Conservation (phyloP, 139 green algal species). For the Yamagishiella unicocca region DNA sequence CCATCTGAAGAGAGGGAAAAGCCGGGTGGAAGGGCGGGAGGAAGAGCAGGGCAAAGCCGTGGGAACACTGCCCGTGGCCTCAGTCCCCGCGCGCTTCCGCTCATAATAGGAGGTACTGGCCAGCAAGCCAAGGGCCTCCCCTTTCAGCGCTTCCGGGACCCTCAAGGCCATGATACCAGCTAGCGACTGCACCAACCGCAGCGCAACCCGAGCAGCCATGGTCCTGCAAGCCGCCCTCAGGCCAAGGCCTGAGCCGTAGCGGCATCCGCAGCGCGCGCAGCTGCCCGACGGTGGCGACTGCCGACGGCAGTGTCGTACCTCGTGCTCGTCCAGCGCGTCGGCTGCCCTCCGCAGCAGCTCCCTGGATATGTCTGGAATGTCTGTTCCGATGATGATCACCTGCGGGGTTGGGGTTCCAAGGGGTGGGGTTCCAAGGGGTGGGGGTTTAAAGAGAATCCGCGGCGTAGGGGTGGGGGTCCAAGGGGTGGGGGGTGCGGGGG, state of each 20-base stretch:
- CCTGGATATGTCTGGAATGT: constrained; percentile 73
- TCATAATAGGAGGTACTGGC: neutral
- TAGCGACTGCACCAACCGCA: too few species aligned
- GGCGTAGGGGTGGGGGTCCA: neutral
- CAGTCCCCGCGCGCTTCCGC: too few species aligned
- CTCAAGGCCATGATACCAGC: too few species aligned
- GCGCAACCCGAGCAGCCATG: too few species aligned
- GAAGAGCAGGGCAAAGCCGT: neutral
- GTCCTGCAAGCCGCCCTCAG: too few species aligned
- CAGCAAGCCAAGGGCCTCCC: too few species aligned
- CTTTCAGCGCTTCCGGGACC: too few species aligned
- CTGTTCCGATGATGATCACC: constrained; percentile 74
- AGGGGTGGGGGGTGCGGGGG: constrained; percentile 12
- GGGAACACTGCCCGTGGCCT: neutral
- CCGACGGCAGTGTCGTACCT: neutral
- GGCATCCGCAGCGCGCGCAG: too few species aligned
- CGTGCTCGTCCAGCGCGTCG: constrained; percentile 28
- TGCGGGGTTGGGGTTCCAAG: neutral
- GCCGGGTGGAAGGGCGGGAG: neutral
- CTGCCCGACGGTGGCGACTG: too few species aligned
- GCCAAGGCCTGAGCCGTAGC: too few species aligned
- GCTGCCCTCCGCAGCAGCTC: constrained; percentile 48
- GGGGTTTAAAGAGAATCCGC: neutral
- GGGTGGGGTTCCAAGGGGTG: neutral
- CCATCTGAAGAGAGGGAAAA: constrained; percentile 47